Evolutionary conservation across 2,329 filamentous ascomycete species (phyloP), one percentile per base, ranked within the genome.

Genomic region (Metarhizium anisopliae): DNA sequence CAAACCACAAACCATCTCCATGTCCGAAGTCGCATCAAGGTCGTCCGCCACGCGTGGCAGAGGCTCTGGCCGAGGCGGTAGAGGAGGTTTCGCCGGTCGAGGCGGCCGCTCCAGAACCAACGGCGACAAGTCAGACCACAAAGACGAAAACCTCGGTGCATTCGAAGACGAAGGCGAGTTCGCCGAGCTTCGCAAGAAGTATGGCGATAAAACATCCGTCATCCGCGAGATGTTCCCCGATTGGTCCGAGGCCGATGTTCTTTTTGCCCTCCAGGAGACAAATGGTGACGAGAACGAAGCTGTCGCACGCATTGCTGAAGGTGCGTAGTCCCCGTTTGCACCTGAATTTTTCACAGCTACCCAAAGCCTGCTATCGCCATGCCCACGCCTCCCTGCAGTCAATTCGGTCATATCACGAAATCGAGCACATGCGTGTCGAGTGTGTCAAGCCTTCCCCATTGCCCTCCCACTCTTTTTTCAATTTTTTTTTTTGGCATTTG

Each of bases 21-120:
- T 97, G 94, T 95, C 94, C 82, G 93, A 97, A 83, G 84, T 89
- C 78, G 87, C 91, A 81, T 83, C 87, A 76, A 84, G 92, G 82
- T 82, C 88, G 72, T 82, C 85, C 74, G 85, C 89, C 76, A 75
- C 85, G 79, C 90, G 93, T 77, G 92, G 93, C 77, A 88, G 94
- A 83, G 90, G 90, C 78, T 87, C 90, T 72, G 82, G 86, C 74
- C 87, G 93, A 74, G 92, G 92, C 71, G 91, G 90, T 69, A 82
- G 88, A 77, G 86, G 86, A 72, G 87, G 86, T 64, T 87, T 86
- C 73, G 83, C 81, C 67, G 80, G 87, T 77, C 83, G 84, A 72
- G 83, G 83, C 68, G 84, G 88, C 73, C 87, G 87, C 66, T 40
- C 56, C 18, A 76, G 83, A 75, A 79, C 84, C 71, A 95, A 95